Conservation (phyloP, 441 rosid species). For the Rhodomyrtus psidioides region DNA sequence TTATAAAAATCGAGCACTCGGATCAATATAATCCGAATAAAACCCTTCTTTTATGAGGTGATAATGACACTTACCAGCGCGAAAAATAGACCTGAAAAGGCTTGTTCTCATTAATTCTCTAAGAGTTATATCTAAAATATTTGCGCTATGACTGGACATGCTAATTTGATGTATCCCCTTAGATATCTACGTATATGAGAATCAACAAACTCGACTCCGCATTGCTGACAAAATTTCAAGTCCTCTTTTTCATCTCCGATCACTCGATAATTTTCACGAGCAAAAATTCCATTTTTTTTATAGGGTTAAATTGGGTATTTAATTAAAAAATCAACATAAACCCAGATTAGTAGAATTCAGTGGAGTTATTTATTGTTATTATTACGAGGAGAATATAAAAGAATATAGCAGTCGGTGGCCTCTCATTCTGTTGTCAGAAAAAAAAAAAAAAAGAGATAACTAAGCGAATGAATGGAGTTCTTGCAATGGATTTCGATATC, state of each 20-base stretch:
- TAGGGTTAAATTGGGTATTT: not conserved
- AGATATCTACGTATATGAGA: not conserved
- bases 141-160: not conserved
- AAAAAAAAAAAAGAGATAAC: not conserved
- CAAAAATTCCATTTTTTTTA: no score
- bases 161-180: not conserved
- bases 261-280: no score
- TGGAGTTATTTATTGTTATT: not conserved
- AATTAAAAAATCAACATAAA: not conserved
- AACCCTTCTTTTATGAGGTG: slow-evolving; percentile 4
- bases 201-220: not conserved
- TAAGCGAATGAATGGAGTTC: slow-evolving; percentile 1
- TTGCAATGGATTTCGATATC: not conserved
- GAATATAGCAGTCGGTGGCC: not conserved
- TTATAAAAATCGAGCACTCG: not conserved
- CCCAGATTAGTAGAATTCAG: not conserved
- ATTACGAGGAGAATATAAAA: not conserved
- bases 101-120: slow-evolving; percentile 8
- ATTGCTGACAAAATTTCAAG: no score
- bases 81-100: slow-evolving; percentile 5
- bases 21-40: not conserved
- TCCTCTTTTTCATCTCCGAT: not conserved
- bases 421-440: not conserved
- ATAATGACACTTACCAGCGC: slow-evolving; percentile 33
- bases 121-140: no score